These are phyloP conservation scores for Eucalyptus decipiens DNA, from an alignment of 345 rosid species.

Conservation along the genomic window DNA sequence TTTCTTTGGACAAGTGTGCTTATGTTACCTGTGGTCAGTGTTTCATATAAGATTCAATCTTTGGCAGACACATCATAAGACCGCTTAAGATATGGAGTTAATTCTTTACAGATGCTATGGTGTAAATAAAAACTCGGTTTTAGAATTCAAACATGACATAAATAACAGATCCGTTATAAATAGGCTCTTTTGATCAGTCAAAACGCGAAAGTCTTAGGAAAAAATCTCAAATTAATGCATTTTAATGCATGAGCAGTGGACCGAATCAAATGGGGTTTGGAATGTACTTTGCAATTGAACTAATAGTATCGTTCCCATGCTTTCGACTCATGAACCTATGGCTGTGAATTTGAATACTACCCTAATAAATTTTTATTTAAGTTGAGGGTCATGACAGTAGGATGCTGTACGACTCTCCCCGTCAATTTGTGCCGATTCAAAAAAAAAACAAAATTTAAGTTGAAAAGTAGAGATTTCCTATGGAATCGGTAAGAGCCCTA, in stretches of 20 bases:
- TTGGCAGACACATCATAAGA: background rate
- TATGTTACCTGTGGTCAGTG: background rate
- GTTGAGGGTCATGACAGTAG: fast-evolving
- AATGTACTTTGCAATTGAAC: background rate
- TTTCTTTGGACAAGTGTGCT: background rate
- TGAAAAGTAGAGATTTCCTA: background rate
- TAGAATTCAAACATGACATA: background rate
- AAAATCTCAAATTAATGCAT: background rate
- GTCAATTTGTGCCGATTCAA: fast-evolving
- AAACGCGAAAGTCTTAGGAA: background rate
- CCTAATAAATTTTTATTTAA: background rate
- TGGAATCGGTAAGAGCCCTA: background rate
- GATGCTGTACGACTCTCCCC: fast-evolving
- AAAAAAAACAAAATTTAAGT: background rate
- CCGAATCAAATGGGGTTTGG: background rate
- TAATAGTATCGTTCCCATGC: background rate
- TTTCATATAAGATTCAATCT: background rate
- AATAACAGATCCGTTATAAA: background rate
- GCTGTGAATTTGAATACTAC: background rate
- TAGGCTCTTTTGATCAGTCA: background rate
- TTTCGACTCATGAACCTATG: background rate
- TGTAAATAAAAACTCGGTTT: background rate
- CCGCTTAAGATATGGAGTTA: background rate
- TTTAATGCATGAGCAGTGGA: background rate
- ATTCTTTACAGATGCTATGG: background rate